These are phyloP conservation scores for Hypoxylon crocopeplum DNA, from an alignment of 495 filamentous ascomycete genomes.

Conservation along the genomic window DNA sequence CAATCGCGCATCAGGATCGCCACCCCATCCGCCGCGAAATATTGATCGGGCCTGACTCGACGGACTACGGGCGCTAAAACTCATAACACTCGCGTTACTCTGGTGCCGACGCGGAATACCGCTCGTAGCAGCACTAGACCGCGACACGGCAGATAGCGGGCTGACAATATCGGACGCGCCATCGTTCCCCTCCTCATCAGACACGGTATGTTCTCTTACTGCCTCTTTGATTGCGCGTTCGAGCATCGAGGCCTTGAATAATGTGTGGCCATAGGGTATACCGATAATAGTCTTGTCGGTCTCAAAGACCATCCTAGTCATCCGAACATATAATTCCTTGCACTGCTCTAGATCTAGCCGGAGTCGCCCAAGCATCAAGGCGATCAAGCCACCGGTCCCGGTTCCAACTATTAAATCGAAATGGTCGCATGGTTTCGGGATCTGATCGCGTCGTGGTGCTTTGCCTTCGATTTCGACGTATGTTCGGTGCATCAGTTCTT, in stretches of 20 bases:
- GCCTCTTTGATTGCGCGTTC: constrained; percentile 93
- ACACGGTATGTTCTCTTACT: constrained; percentile 84
- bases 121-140: constrained; percentile 45
- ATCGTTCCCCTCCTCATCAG: constrained; percentile 82
- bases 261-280: constrained; percentile 88
- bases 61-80: constrained; percentile 61
- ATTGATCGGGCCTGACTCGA: constrained; percentile 43
- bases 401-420: constrained; percentile 97
- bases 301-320: constrained; percentile 94
- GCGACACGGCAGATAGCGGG: constrained; percentile 45
- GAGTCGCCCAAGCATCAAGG: constrained; percentile 92
- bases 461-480: constrained; percentile 86
- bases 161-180: constrained; percentile 32
- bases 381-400: constrained; percentile 93
- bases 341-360: constrained; percentile 93
- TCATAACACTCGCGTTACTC: constrained; percentile 69
- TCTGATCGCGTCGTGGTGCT: constrained; percentile 82
- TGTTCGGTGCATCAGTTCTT: constrained; percentile 93
- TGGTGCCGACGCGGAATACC: constrained; percentile 51
- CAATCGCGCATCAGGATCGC: constrained; percentile 69
- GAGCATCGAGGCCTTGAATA: constrained; percentile 95
- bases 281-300: constrained; percentile 97
- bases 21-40: constrained; percentile 60
- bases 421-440: constrained; percentile 97
- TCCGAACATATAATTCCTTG: constrained; percentile 92